phyloP scores from a whole-genome alignment of 306 rosid species.

The Aeschynomene evenia region DNA sequence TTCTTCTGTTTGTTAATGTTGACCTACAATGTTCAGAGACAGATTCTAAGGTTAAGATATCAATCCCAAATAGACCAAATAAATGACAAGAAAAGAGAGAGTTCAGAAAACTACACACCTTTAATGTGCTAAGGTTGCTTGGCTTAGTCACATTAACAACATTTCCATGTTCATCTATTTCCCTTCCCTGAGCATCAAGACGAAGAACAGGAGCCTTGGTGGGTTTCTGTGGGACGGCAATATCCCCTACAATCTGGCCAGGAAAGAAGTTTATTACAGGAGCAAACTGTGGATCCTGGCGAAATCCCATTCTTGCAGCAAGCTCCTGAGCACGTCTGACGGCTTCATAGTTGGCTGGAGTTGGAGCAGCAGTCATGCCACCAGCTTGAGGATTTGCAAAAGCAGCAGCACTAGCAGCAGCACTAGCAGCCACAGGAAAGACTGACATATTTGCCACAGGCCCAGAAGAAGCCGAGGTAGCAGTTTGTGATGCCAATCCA shows the following conservation, averaged over 20 bases:
- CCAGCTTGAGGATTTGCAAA: slow-evolving; percentile 27
- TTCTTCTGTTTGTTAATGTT: slow-evolving; percentile 93
- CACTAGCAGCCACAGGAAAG: slow-evolving; percentile 41
- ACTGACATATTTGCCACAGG: slow-evolving; percentile 38
- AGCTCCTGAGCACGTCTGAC: slow-evolving; percentile 93
- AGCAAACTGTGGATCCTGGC: slow-evolving; percentile 94
- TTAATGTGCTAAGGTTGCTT: slow-evolving; percentile 82
- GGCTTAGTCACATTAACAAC: slow-evolving; percentile 78
- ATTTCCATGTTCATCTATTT: slow-evolving; percentile 91
- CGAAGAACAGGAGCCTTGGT: slow-evolving; percentile 94
- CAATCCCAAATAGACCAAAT: background rate
- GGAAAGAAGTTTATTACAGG: slow-evolving; percentile 90
- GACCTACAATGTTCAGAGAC: slow-evolving; percentile 57
- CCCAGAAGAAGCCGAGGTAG: slow-evolving; percentile 40
- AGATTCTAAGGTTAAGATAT: background rate
- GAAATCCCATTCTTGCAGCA: slow-evolving; percentile 95
- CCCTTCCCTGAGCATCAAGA: slow-evolving; percentile 95
- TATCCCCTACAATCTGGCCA: slow-evolving; percentile 65
- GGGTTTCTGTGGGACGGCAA: slow-evolving; percentile 69
- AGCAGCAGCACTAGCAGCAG: slow-evolving; percentile 20
- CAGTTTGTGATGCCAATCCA: slow-evolving; percentile 37
- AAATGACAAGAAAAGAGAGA: slow-evolving; percentile 13
- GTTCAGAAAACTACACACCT: slow-evolving; percentile 51
- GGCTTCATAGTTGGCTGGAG: slow-evolving; percentile 60
- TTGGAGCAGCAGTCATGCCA: slow-evolving; percentile 41